A percentile compares a stretch with the other conserved stretches of the same genome.
Evolutionary conservation across 257 asterid genomes (phyloP).

Genomic region (Forsythia viridissima): DNA sequence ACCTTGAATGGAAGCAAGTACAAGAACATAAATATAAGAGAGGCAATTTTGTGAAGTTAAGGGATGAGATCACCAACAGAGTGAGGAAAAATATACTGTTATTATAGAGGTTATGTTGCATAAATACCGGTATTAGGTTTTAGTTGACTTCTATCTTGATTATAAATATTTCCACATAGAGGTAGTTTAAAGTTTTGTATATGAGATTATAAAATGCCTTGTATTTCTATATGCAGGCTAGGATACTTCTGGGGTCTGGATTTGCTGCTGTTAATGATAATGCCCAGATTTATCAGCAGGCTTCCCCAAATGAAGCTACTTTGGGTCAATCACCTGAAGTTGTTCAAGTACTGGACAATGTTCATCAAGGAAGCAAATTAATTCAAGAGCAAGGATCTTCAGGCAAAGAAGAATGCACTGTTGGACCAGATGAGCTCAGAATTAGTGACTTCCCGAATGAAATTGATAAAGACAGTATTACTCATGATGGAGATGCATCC

Average conservation of each 20-base stretch:
- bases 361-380: conserved; percentile 22
- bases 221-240: conserved; percentile 58
- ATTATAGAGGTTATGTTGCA: not conserved
- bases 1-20: not conserved
- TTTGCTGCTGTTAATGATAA: conserved; percentile 42
- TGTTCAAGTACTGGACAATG: conserved; percentile 26
- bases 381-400: conserved; percentile 34
- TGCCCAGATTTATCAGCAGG: conserved; percentile 40
- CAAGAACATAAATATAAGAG: not conserved
- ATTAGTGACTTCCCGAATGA: conserved; percentile 38
- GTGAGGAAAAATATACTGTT: not conserved
- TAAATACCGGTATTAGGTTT: not conserved
- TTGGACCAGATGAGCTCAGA: conserved; percentile 36
- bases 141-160: not conserved
- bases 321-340: conserved; percentile 32
- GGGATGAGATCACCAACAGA: not conserved
- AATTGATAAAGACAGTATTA: conserved; percentile 58
- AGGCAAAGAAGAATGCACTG: conserved; percentile 31
- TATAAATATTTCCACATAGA: not conserved
- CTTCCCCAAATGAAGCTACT: conserved; percentile 32
- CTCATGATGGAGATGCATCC: conserved; percentile 74
- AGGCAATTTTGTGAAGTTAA: not conserved
- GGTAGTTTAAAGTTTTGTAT: not conserved
- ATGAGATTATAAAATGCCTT: not conserved
- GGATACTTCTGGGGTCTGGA: conserved; percentile 75